Conservation (phyloP, 2,329 filamentous ascomycete species). For the Xylaria hypoxylon region DNA sequence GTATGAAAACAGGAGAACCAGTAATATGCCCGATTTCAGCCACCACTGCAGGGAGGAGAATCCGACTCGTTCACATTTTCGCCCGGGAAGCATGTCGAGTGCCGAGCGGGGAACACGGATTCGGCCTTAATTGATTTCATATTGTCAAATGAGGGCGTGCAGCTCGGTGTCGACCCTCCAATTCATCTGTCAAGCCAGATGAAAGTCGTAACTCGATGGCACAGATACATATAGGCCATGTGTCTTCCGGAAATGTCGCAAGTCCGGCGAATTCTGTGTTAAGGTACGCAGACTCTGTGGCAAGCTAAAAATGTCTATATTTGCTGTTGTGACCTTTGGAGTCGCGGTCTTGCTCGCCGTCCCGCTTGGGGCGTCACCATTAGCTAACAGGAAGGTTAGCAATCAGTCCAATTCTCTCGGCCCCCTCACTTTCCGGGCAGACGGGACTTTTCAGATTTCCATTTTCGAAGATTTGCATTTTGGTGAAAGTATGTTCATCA, state of each 20-base stretch:
- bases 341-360: slow-evolving; percentile 29
- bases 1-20: slow-evolving; percentile 27
- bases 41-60: slow-evolving; percentile 20
- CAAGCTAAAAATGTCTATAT: slow-evolving; percentile 27
- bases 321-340: slow-evolving; percentile 22
- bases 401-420: slow-evolving; percentile 36
- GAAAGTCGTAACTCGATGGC: slow-evolving; percentile 37
- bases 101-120: slow-evolving; percentile 14
- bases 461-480: slow-evolving; percentile 79
- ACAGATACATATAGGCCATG: slow-evolving; percentile 48
- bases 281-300: slow-evolving; percentile 37
- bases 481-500: slow-evolving; percentile 67
- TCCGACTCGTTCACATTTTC: slow-evolving; percentile 24
- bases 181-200: slow-evolving; percentile 3
- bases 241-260: slow-evolving; percentile 24
- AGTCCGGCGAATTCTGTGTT: slow-evolving; percentile 26
- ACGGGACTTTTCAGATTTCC: slow-evolving; percentile 64
- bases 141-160: slow-evolving; percentile 7
- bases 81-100: slow-evolving; percentile 20
- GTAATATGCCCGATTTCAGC: slow-evolving; percentile 21
- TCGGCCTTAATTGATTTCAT: slow-evolving; percentile 7
- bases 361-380: slow-evolving; percentile 32
- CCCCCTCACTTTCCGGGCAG: slow-evolving; percentile 53
- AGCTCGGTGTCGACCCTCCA: slow-evolving; percentile 14
- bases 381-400: slow-evolving; percentile 40